Conservation (phyloP, 495 filamentous ascomycete species). For the Daldinia bambusicola region DNA sequence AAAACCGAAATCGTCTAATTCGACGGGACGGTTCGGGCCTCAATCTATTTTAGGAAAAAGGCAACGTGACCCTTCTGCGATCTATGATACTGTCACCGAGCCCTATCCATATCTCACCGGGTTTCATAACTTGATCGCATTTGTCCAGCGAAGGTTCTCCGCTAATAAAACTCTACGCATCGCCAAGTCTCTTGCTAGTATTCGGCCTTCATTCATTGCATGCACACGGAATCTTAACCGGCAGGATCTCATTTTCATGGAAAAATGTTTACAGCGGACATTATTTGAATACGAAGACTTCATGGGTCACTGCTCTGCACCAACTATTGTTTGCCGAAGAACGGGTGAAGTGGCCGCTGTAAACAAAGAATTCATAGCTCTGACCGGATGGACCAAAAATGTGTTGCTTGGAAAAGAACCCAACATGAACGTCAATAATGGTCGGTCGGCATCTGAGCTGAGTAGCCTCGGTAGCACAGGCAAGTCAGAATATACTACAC, state of each 20-base stretch:
- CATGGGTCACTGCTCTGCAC: conserved; percentile 85
- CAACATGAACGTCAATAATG: conserved; percentile 88
- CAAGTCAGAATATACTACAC: conserved; percentile 57
- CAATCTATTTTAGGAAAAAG: conserved; percentile 66
- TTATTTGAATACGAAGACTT: conserved; percentile 93
- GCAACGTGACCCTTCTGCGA: conserved; percentile 75
- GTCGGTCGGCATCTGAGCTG: conserved; percentile 50
- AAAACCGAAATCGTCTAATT: conserved; percentile 53
- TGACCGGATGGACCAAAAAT: conserved; percentile 95
- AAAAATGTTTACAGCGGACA: conserved; percentile 93
- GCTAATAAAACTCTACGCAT: conserved; percentile 76
- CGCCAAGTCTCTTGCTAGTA: conserved; percentile 85
- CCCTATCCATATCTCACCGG: conserved; percentile 90
- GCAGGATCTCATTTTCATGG: conserved; percentile 95
- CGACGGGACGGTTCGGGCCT: conserved; percentile 55
- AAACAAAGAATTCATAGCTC: conserved; percentile 91
- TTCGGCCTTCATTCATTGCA: conserved; percentile 91
- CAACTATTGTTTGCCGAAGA: conserved; percentile 88
- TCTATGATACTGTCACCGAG: conserved; percentile 88
- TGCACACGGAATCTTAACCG: conserved; percentile 83
- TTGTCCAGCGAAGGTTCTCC: conserved; percentile 80
- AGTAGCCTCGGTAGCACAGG: conserved; percentile 47
- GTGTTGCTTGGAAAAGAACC: conserved; percentile 87
- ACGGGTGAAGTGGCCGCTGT: conserved; percentile 93
- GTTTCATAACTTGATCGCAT: conserved; percentile 88